Conservation (phyloP, 495 filamentous ascomycete species). For the Lentithecium fluviatile region DNA sequence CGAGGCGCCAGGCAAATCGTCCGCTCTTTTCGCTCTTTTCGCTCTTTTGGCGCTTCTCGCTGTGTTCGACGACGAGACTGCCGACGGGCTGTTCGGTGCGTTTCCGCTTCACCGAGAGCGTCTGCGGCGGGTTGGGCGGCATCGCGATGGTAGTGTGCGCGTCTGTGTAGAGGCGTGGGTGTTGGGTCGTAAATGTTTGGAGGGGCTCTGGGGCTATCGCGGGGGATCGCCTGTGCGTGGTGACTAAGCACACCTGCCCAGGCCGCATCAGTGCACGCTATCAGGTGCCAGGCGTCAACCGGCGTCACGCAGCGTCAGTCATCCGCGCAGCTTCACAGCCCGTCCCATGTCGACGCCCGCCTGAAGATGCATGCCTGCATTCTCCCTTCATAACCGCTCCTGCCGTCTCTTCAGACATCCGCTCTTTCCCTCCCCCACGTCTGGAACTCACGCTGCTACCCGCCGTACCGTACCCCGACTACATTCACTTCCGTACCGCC, state of each 20-base stretch:
- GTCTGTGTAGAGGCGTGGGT: background rate
- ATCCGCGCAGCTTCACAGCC: too few relatives aligned
- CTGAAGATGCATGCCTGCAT: too few relatives aligned
- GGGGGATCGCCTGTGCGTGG: background rate
- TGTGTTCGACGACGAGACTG: background rate
- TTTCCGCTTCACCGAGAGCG: slow-evolving; percentile 27
- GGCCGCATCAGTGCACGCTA: slow-evolving; percentile 1
- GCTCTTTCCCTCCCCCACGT: slow-evolving; percentile 1
- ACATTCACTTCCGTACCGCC: background rate
- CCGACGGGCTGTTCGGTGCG: slow-evolving; percentile 10
- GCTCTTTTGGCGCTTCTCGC: slow-evolving; percentile 8
- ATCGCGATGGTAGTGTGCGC: background rate
- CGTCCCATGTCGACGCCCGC: too few relatives aligned
- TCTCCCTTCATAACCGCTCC: too few relatives aligned
- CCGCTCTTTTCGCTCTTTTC: slow-evolving; percentile 1
- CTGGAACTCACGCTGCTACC: background rate
- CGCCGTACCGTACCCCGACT: background rate
- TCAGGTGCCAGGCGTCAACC: background rate
- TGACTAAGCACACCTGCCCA: background rate
- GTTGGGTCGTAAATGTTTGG: background rate
- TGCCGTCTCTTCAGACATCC: background rate
- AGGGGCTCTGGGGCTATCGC: slow-evolving; percentile 2
- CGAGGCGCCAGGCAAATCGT: background rate
- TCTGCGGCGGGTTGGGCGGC: slow-evolving; percentile 13
- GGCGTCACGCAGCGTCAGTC: background rate